Evolutionary conservation across 2,329 filamentous ascomycete species (phyloP).

Genomic region (Stachybotrys elegans): DNA sequence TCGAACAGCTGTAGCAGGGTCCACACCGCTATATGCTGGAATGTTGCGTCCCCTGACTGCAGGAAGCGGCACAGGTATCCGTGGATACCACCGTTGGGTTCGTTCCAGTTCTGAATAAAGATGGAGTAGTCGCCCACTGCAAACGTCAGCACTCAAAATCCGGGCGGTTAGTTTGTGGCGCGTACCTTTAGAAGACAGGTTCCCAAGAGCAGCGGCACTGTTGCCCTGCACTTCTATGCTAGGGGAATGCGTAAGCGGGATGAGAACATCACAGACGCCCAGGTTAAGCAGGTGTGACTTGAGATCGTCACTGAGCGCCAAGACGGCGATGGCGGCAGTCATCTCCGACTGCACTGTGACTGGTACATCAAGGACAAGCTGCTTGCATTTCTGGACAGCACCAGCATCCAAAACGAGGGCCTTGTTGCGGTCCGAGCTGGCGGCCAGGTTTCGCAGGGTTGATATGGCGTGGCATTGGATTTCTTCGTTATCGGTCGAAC

Average conservation of each 20-base stretch:
- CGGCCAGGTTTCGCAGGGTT: constrained; percentile 88
- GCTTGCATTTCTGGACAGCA: constrained; percentile 97
- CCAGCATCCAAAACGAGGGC: constrained; percentile 94
- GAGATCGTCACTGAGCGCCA: constrained; percentile 91
- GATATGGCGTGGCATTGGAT: constrained; percentile 99
- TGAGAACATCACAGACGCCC: constrained; percentile 93
- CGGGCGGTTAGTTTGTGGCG: neutral
- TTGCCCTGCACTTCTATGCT: constrained; percentile 99
- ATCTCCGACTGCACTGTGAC: constrained; percentile 97
- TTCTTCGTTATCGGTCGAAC: constrained; percentile 95
- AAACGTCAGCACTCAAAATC: constrained; percentile 6
- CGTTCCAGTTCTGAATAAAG: constrained; percentile 89
- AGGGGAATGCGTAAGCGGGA: constrained; percentile 88
- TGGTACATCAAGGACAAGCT: constrained; percentile 87
- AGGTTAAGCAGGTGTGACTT: constrained; percentile 87
- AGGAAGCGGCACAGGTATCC: constrained; percentile 92
- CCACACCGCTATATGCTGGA: constrained; percentile 99
- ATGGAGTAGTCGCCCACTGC: constrained; percentile 93
- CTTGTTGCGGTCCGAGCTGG: constrained; percentile 97
- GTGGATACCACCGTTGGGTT: constrained; percentile 90
- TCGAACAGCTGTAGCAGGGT: constrained; percentile 92
- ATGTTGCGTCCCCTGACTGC: constrained; percentile 89
- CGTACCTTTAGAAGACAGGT: constrained; percentile 92
- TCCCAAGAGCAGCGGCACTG: constrained; percentile 91
- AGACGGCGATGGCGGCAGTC: constrained; percentile 97